phyloP scores from a whole-genome alignment of 2,329 filamentous ascomycete species.

The Cytospora piceicola region DNA sequence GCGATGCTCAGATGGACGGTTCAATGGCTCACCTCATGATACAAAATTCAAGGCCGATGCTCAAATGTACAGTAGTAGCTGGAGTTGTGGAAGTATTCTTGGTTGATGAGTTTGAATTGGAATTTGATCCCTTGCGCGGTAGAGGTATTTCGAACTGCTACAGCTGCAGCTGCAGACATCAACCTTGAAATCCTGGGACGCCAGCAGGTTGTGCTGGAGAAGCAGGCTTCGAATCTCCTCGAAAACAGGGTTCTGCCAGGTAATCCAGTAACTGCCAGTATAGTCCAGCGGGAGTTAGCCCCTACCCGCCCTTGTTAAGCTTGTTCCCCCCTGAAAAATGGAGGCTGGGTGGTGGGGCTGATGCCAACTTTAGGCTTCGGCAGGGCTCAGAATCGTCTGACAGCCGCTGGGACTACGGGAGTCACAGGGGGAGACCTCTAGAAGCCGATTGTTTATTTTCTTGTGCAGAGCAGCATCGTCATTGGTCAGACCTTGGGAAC shows the following conservation, averaged over 20 bases:
- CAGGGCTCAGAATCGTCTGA: slow-evolving; percentile 18
- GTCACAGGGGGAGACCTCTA: slow-evolving; percentile 14
- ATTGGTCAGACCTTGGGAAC: slow-evolving; percentile 16
- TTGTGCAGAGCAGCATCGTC: slow-evolving; percentile 10
- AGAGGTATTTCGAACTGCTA: background rate
- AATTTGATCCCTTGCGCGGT: background rate
- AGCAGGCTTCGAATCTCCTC: background rate
- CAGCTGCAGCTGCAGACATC: background rate
- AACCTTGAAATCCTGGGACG: background rate
- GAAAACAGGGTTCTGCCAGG: background rate
- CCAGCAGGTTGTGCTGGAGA: background rate
- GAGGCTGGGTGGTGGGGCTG: slow-evolving; percentile 22
- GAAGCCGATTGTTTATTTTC: slow-evolving; percentile 24
- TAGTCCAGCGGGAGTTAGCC: background rate
- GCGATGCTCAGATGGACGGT: background rate
- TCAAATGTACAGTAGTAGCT: background rate
- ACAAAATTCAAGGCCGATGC: background rate
- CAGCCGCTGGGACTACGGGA: slow-evolving; percentile 10
- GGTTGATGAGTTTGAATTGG: background rate
- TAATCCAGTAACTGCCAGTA: no score
- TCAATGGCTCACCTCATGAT: background rate
- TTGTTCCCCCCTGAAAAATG: slow-evolving; percentile 6
- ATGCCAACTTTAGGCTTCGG: slow-evolving; percentile 16
- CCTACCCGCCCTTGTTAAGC: background rate
- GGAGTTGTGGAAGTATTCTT: background rate